These are phyloP conservation scores for Pythium aphanidermatum DNA, from an alignment of 352 stramenopile genomes.

Conservation along the genomic window DNA sequence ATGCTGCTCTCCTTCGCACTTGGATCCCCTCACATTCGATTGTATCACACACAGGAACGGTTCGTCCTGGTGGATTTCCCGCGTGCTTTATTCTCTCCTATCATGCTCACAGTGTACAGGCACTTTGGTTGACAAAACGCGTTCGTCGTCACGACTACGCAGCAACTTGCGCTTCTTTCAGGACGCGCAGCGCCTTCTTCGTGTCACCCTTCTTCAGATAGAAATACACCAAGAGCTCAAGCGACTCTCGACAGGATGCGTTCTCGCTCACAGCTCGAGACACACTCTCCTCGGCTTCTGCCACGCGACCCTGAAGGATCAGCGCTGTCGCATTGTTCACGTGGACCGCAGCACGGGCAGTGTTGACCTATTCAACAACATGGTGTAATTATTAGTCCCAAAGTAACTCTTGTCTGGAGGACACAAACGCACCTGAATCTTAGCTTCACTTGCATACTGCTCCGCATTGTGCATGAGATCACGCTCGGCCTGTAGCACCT, in stretches of 20 bases:
- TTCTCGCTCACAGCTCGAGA: conserved; percentile 78
- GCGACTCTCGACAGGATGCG: conserved; percentile 72
- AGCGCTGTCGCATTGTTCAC: conserved; percentile 82
- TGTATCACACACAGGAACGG: conserved; percentile 19
- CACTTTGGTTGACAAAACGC: background rate
- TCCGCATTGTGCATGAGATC: conserved; percentile 73
- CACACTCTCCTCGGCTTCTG: conserved; percentile 78
- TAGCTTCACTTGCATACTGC: conserved; percentile 71
- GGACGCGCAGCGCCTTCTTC: conserved; percentile 82
- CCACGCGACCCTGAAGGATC: conserved; percentile 64
- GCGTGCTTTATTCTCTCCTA: conserved; percentile 7
- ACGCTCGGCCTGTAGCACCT: conserved; percentile 62
- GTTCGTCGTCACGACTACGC: conserved; percentile 6
- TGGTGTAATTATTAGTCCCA: background rate
- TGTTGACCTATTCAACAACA: conserved; percentile 32
- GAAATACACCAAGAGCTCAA: conserved; percentile 85
- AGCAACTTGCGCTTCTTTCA: conserved; percentile 79
- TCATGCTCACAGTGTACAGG: conserved; percentile 23
- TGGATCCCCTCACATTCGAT: conserved; percentile 5
- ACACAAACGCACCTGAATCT: conserved; percentile 42
- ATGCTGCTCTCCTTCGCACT: conserved; percentile 8
- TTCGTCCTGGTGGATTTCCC: conserved; percentile 8
- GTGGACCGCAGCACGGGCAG: conserved; percentile 67
- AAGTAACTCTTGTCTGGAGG: background rate
- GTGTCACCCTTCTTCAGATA: conserved; percentile 84